Evolutionary conservation across 768 basidiomycete genomes (phyloP).

Genomic region (Chlorophyllum brunneum): DNA sequence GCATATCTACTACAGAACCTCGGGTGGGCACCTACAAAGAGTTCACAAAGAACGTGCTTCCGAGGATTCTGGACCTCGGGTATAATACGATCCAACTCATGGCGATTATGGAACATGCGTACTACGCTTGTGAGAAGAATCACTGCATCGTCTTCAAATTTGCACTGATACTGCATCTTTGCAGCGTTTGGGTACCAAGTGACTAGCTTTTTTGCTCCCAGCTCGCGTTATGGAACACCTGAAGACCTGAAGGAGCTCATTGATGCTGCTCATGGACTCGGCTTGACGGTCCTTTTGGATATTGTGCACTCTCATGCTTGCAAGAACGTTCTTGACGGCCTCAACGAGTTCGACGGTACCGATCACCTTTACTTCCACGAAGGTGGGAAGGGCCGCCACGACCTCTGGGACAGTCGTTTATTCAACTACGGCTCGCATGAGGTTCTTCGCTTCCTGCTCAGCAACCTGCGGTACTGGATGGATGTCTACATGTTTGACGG

Average conservation of each 20-base stretch:
- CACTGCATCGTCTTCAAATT: background rate
- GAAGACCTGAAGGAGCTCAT: slow-evolving; percentile 95
- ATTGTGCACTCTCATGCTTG: slow-evolving; percentile 98
- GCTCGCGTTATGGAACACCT: slow-evolving; percentile 92
- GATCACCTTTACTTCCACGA: slow-evolving; percentile 98
- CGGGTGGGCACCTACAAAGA: slow-evolving; percentile 95
- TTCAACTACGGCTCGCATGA: slow-evolving; percentile 98
- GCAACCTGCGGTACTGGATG: slow-evolving; percentile 93
- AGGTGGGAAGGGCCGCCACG: slow-evolving; percentile 85
- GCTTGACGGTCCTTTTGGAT: slow-evolving; percentile 90
- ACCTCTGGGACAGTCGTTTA: slow-evolving; percentile 95
- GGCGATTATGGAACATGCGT: slow-evolving; percentile 98
- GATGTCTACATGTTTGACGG: slow-evolving; percentile 97
- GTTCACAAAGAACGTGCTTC: slow-evolving; percentile 81
- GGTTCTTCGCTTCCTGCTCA: slow-evolving; percentile 90
- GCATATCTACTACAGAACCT: slow-evolving; percentile 86
- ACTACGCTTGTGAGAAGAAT: slow-evolving; percentile 83
- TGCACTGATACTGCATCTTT: background rate
- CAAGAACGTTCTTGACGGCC: slow-evolving; percentile 94
- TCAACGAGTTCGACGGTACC: slow-evolving; percentile 96
- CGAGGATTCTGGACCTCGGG: slow-evolving; percentile 85
- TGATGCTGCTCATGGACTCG: slow-evolving; percentile 93
- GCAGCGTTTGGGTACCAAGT: slow-evolving; percentile 98
- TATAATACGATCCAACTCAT: slow-evolving; percentile 98
- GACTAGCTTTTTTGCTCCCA: slow-evolving; percentile 95